A percentile compares a stretch with the other conserved stretches of the same genome.
phyloP scores from a whole-genome alignment of 257 asterid species.

The Przewalskia tangutica region DNA sequence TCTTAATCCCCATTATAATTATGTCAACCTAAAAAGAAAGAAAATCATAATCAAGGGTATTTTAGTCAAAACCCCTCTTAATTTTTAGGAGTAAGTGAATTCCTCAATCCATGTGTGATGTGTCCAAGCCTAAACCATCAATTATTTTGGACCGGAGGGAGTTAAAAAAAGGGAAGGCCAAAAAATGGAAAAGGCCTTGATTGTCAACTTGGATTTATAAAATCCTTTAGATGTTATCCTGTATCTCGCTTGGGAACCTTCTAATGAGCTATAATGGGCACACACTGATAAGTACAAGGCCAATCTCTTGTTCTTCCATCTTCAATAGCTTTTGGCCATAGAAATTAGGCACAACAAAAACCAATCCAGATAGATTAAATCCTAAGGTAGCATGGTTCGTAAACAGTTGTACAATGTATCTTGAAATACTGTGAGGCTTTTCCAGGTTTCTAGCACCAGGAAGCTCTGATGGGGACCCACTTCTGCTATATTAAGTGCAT shows the following conservation, averaged over 20 bases:
- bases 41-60: no score
- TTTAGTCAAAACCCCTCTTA: no score
- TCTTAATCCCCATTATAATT: no score
- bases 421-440: background rate
- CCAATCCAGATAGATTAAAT: background rate
- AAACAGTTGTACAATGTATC: background rate
- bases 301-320: background rate
- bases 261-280: background rate
- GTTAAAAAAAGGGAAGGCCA: background rate
- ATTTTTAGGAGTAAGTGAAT: no score
- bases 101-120: no score
- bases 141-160: no score
- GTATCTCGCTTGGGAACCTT: background rate
- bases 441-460: background rate
- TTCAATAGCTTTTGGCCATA: background rate
- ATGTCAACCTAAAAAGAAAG: no score
- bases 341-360: background rate
- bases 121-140: no score
- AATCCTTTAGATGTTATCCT: background rate
- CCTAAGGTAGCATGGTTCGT: background rate
- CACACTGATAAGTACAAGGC: background rate
- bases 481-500: no score
- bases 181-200: background rate
- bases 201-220: background rate
- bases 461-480: no score